Conservation (phyloP, 148 eudicot species). For the Chenopodium quinoa region DNA sequence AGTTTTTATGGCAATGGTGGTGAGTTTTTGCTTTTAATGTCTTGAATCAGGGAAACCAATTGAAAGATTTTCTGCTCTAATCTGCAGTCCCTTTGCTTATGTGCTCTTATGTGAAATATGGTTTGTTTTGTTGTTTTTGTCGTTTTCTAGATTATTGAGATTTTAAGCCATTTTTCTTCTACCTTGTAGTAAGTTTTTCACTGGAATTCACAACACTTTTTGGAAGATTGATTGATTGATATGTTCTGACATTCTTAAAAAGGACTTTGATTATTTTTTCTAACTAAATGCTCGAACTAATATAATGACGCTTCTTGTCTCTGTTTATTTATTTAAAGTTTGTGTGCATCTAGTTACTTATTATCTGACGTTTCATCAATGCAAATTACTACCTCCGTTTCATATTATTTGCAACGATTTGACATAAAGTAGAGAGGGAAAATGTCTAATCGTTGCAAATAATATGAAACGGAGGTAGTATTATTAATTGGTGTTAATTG, state of each 20-base stretch:
- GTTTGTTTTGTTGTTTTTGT: conserved; percentile 7
- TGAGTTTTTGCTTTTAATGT: conserved; percentile 40
- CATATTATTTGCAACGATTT: too few relatives aligned
- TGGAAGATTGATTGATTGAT: background rate
- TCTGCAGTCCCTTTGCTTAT: conserved; percentile 13
- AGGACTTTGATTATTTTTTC: background rate
- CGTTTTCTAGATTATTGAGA: background rate
- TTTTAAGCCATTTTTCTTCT: background rate
- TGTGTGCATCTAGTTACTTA: background rate
- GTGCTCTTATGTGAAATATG: background rate
- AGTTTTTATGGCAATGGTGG: conserved; percentile 72
- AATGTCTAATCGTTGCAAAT: too few relatives aligned
- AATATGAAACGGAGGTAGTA: too few relatives aligned
- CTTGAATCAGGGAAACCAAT: background rate
- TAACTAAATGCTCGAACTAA: background rate
- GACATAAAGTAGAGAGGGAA: too few relatives aligned
- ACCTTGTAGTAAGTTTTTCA: conserved; percentile 1
- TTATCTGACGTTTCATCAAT: background rate
- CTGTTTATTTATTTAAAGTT: background rate
- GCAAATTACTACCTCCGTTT: too few relatives aligned
- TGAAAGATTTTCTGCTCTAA: background rate
- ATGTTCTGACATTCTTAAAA: background rate
- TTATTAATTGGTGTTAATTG: background rate
- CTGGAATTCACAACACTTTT: background rate
- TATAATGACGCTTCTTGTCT: background rate